Evolutionary conservation across 2,329 filamentous ascomycete genomes (phyloP).

Genomic region (Beauveria medogensis): DNA sequence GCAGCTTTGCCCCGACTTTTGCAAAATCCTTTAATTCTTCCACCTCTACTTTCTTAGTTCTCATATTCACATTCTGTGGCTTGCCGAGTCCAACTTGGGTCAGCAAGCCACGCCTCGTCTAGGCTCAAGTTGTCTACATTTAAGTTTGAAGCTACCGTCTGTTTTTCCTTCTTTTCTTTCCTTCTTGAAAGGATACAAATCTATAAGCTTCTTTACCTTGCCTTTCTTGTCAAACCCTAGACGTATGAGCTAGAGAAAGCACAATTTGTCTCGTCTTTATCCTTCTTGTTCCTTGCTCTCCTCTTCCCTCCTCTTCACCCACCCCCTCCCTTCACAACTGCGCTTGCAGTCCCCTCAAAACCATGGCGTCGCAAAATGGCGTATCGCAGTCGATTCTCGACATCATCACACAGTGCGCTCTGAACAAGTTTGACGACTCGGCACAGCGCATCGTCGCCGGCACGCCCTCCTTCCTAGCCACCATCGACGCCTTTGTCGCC

Average conservation of each 20-base stretch:
- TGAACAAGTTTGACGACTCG: slow-evolving; percentile 21
- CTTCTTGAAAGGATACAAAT: too few species aligned
- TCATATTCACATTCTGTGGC: neutral
- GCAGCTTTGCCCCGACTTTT: neutral
- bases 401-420: slow-evolving; percentile 20
- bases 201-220: too few species aligned
- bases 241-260: too few species aligned
- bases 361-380: neutral
- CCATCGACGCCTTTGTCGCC: slow-evolving; percentile 18
- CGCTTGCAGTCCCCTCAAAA: neutral
- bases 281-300: neutral
- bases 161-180: too few species aligned
- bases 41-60: neutral
- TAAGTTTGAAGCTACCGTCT: too few species aligned
- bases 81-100: neutral
- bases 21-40: neutral
- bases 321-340: neutral
- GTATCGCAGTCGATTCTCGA: slow-evolving; percentile 15
- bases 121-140: too few species aligned
- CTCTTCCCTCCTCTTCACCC: neutral
- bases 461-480: slow-evolving; percentile 16
- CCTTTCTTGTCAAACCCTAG: too few species aligned
- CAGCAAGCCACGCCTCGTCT: too few species aligned
- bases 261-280: too few species aligned
- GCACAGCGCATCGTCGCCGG: slow-evolving; percentile 14